Evolutionary conservation across 495 filamentous ascomycete species (phyloP).

Genomic region (Aspergillus homomorphus): DNA sequence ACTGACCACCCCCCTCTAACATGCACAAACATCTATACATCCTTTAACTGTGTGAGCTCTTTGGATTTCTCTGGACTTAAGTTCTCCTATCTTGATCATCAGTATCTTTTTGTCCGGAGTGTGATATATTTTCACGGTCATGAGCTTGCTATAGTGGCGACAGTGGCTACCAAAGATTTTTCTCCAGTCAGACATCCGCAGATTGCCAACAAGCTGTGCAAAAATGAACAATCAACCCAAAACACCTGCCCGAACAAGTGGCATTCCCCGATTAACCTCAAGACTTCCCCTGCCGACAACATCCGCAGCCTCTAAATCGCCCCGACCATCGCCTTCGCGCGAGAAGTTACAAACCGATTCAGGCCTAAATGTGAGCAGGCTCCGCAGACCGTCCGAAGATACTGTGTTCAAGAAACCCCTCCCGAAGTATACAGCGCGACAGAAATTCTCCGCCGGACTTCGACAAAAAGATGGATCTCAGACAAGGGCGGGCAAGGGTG

Average conservation of each 20-base stretch:
- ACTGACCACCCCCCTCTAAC: neutral
- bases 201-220: conserved; percentile 3
- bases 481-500: conserved; percentile 18
- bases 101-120: neutral
- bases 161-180: conserved; percentile 2
- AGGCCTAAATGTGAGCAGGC: conserved; percentile 34
- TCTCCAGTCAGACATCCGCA: neutral
- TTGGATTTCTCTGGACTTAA: too few relatives aligned
- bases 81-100: neutral
- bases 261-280: conserved; percentile 42
- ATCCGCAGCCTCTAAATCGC: conserved; percentile 30
- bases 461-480: conserved; percentile 19
- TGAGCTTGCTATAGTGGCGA: conserved; percentile 2
- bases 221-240: conserved; percentile 38
- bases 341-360: conserved; percentile 42
- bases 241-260: conserved; percentile 30
- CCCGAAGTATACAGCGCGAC: conserved; percentile 27
- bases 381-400: conserved; percentile 43
- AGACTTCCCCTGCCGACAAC: conserved; percentile 45
- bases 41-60: too few relatives aligned
- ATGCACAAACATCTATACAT: neutral
- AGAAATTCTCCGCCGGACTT: conserved; percentile 19
- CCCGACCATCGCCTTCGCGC: conserved; percentile 45
- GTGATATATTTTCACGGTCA: neutral
- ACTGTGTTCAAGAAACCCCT: conserved; percentile 37